These are phyloP conservation scores for Tetramitus jugosus DNA, from an alignment of 208 protist species.

Conservation along the genomic window DNA sequence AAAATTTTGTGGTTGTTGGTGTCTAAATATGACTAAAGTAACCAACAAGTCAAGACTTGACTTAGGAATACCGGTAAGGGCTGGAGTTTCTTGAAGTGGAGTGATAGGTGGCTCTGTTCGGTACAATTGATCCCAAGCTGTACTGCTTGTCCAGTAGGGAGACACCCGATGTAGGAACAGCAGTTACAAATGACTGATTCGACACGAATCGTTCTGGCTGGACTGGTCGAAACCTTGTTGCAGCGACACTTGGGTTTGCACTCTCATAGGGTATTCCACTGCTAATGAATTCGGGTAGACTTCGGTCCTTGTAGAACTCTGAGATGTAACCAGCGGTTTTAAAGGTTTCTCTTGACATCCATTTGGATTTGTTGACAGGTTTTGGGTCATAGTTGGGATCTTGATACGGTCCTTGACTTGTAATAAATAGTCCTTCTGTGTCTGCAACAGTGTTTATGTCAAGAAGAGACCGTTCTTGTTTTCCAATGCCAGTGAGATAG, in stretches of 20 bases:
- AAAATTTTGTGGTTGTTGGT: no score
- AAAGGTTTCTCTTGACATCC: neutral
- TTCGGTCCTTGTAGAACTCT: neutral
- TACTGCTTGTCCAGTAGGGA: neutral
- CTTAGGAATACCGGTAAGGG: no score
- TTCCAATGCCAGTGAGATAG: neutral
- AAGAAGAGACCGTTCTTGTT: neutral
- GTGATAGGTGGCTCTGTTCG: no score
- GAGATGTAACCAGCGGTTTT: neutral
- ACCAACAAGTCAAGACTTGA: no score
- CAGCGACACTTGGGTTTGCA: neutral
- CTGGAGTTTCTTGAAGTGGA: no score
- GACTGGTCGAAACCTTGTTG: neutral
- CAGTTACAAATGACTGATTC: neutral
- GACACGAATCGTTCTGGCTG: neutral
- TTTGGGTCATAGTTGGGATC: neutral
- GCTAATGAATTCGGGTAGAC: neutral
- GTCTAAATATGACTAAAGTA: no score
- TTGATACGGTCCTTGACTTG: neutral
- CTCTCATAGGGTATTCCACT: neutral
- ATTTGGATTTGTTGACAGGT: neutral
- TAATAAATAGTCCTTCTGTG: neutral
- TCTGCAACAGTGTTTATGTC: neutral
- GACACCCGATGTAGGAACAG: neutral
- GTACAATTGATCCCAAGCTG: neutral